Evolutionary conservation across 441 rosid species (phyloP).

Genomic region (Aquilaria agallochum): DNA sequence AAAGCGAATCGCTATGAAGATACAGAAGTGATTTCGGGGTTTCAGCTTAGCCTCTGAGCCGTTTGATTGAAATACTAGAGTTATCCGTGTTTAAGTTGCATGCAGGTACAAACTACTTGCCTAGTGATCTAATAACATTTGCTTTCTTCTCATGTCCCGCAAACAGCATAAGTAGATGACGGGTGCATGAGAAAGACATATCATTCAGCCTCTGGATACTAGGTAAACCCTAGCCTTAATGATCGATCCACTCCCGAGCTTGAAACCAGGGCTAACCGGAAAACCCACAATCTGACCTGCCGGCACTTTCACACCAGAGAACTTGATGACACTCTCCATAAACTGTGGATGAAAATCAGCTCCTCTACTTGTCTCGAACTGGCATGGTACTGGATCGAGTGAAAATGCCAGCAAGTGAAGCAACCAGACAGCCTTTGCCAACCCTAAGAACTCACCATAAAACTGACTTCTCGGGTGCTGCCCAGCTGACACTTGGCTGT

Average conservation of each 20-base stretch:
- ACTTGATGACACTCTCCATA: conserved; percentile 83
- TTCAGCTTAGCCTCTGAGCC: no score
- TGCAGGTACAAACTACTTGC: no score
- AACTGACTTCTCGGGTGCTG: conserved; percentile 85
- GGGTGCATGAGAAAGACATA: background rate
- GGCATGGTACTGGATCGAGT: conserved; percentile 76
- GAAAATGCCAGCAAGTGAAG: conserved; percentile 93
- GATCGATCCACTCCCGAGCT: conserved; percentile 65
- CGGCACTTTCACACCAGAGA: conserved; percentile 57
- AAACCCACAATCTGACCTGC: conserved; percentile 85
- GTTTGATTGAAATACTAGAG: no score
- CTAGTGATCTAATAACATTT: no score
- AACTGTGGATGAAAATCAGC: conserved; percentile 79
- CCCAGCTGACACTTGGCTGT: conserved; percentile 54
- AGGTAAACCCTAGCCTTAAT: conserved; percentile 83
- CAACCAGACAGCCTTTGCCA: conserved; percentile 88
- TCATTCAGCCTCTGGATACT: conserved; percentile 45
- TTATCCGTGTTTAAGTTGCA: no score
- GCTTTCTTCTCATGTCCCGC: no score
- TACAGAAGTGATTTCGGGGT: no score
- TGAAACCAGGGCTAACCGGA: conserved; percentile 92
- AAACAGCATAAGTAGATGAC: no score
- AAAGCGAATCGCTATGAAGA: no score
- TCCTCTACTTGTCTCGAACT: conserved; percentile 84
- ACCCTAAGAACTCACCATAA: conserved; percentile 66